Percentiles rank a stretch among this genome's conserved stretches.
phyloP scores from a whole-genome alignment of 2,329 filamentous ascomycete species.

The Raffaelea albimanens region DNA sequence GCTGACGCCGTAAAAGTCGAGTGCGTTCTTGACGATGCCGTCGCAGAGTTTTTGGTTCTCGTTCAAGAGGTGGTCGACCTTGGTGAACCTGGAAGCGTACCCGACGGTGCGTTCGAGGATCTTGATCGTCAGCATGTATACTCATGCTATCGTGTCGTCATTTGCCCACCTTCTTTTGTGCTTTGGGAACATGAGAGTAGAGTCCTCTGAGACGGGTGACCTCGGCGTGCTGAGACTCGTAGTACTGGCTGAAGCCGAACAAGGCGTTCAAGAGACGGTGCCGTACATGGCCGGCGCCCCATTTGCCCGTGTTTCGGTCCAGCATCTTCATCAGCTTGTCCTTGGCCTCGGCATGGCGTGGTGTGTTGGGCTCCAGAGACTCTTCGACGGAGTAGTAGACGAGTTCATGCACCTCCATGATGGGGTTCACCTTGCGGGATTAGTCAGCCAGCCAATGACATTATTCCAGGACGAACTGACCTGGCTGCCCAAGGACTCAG shows the following conservation, averaged over 20 bases:
- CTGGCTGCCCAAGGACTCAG: too few relatives aligned
- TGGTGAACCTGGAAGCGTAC: background rate
- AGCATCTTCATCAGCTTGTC: background rate
- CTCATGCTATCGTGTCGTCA: background rate
- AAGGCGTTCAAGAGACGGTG: background rate
- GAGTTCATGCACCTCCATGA: background rate
- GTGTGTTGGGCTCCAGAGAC: background rate
- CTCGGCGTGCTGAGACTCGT: background rate
- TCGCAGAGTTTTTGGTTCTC: background rate
- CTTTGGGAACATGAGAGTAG: background rate
- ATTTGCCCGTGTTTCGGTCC: background rate
- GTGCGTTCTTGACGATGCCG: background rate
- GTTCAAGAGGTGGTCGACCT: background rate
- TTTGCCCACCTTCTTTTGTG: background rate
- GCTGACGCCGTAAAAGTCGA: background rate
- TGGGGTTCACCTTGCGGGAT: too few relatives aligned
- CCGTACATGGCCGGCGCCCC: background rate
- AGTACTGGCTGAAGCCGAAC: background rate
- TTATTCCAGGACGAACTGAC: too few relatives aligned
- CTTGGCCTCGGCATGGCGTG: background rate
- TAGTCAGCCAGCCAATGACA: too few relatives aligned
- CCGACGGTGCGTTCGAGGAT: background rate
- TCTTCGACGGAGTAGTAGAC: background rate
- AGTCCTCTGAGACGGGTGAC: background rate
- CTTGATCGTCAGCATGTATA: too few relatives aligned